These are phyloP conservation scores for Ocimum tenuiflorum DNA, from an alignment of 257 asterid species.

Conservation along the genomic window DNA sequence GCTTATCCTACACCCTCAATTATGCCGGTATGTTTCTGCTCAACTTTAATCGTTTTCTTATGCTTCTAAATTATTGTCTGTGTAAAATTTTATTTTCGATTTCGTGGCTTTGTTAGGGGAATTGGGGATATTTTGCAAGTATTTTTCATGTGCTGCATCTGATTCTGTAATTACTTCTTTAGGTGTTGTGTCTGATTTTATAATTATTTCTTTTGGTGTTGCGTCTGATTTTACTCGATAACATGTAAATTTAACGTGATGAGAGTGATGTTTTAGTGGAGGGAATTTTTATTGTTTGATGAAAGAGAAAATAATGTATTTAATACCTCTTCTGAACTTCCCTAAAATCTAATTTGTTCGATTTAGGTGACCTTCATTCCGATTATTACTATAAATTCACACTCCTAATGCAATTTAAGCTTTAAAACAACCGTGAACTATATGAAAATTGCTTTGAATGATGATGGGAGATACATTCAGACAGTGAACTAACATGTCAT, in stretches of 20 bases:
- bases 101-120: neutral
- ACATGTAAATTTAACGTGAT: neutral
- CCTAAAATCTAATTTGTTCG: neutral
- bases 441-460: neutral
- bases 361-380: too few relatives aligned
- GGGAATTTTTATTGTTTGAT: neutral
- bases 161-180: too few relatives aligned
- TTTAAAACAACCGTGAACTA: neutral
- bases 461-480: neutral
- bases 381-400: too few relatives aligned
- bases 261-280: neutral
- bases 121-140: too few relatives aligned
- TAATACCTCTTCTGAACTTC: neutral
- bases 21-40: constrained; percentile 52
- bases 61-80: too few relatives aligned
- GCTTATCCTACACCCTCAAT: constrained; percentile 95
- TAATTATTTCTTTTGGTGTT: too few relatives aligned
- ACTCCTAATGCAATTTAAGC: neutral
- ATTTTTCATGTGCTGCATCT: neutral
- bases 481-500: too few relatives aligned
- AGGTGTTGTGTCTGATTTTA: too few relatives aligned
- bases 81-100: neutral
- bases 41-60: too few relatives aligned
- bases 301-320: too few relatives aligned
- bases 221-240: neutral